Evolutionary conservation across 169 alveolate species (phyloP).

Genomic region (Plasmodium coatneyi): DNA sequence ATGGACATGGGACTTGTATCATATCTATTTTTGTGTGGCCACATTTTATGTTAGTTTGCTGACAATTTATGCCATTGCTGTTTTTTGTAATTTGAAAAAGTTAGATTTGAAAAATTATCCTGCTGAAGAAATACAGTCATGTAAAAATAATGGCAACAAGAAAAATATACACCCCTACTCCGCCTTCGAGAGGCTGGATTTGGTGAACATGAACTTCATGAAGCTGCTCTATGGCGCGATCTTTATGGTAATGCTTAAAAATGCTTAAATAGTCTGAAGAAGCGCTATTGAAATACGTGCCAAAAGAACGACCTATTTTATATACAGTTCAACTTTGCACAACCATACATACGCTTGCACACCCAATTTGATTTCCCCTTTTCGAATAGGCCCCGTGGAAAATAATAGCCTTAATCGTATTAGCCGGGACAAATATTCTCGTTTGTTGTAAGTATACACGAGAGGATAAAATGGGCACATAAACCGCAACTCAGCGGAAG

Average conservation of each 20-base stretch:
- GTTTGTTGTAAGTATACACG: neutral
- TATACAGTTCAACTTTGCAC: neutral
- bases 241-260: constrained; percentile 31
- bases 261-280: neutral
- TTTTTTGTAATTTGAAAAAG: constrained; percentile 4
- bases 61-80: neutral
- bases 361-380: neutral
- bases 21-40: constrained; percentile 33
- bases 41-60: neutral
- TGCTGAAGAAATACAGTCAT: neutral
- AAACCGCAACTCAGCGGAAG: neutral
- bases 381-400: constrained; percentile 41
- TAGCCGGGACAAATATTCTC: neutral
- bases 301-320: neutral
- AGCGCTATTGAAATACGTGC: neutral
- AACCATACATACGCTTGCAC: neutral
- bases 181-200: constrained; percentile 34
- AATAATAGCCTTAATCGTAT: neutral
- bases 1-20: constrained; percentile 62
- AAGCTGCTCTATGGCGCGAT: constrained; percentile 28
- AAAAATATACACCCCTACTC: constrained; percentile 48
- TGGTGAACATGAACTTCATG: constrained; percentile 18
- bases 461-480: neutral
- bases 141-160: neutral
- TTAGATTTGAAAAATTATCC: constrained; percentile 38